These are phyloP conservation scores for Angomonas desouzai DNA, from an alignment of 208 protist species.

Conservation along the genomic window DNA sequence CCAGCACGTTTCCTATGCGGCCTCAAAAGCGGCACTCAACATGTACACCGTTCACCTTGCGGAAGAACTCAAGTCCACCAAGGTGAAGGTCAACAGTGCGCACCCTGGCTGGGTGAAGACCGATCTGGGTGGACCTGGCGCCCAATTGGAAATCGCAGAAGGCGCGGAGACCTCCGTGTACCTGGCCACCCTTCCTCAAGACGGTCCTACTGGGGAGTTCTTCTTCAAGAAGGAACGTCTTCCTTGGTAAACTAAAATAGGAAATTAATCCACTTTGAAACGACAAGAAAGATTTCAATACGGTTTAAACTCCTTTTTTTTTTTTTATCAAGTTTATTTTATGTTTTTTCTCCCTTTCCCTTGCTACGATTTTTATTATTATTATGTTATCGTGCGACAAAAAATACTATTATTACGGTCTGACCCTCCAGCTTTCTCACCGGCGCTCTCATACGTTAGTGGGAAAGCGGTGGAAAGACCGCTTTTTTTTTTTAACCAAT, in stretches of 20 bases:
- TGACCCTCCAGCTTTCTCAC: no score
- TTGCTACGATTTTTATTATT: no score
- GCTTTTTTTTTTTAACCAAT: no score
- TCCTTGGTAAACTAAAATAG: slow-evolving; percentile 68
- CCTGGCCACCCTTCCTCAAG: slow-evolving; percentile 57
- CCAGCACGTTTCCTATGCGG: slow-evolving; percentile 35
- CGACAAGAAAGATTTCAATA: no score
- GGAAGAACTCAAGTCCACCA: slow-evolving; percentile 35
- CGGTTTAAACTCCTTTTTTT: no score
- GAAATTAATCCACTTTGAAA: no score
- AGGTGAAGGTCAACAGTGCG: slow-evolving; percentile 58
- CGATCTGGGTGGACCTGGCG: slow-evolving; percentile 52
- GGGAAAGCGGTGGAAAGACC: no score
- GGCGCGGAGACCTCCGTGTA: slow-evolving; percentile 71
- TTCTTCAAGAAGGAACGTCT: slow-evolving; percentile 73
- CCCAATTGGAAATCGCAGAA: slow-evolving; percentile 39
- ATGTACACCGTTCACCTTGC: slow-evolving; percentile 79
- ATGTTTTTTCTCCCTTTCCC: no score
- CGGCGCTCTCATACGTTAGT: no score
- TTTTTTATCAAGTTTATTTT: no score
- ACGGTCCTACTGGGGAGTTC: slow-evolving; percentile 69
- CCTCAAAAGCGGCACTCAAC: slow-evolving; percentile 74
- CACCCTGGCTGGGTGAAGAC: slow-evolving; percentile 75
- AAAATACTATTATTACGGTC: no score
- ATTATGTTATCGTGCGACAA: no score